Conservation (phyloP, 768 basidiomycete species). For the Coprinopsis cinerea region DNA sequence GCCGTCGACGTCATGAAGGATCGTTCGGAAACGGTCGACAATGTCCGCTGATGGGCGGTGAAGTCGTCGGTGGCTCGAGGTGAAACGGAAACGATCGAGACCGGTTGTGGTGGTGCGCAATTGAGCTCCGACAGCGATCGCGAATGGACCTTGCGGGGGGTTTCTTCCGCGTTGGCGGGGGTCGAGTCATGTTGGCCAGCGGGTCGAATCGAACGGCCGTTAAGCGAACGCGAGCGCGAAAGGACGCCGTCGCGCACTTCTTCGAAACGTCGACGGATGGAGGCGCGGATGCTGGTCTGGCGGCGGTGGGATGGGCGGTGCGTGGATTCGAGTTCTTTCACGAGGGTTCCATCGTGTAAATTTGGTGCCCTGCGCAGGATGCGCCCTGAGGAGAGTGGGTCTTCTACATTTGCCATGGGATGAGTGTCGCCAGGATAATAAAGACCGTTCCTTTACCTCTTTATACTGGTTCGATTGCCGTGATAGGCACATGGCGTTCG, state of each 20-base stretch:
- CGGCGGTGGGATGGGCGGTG: neutral
- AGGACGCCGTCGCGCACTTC: neutral
- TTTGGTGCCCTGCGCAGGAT: constrained; percentile 1
- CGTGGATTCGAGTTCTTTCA: neutral
- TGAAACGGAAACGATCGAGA: neutral
- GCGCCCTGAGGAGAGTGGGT: neutral
- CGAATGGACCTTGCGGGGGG: constrained; percentile 10
- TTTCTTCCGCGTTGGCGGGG: neutral
- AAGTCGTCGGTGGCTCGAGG: neutral
- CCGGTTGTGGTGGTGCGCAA: neutral
- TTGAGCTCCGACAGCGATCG: constrained; percentile 14
- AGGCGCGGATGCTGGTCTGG: neutral
- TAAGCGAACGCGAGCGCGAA: neutral
- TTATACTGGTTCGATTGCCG: neutral
- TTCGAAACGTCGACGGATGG: neutral
- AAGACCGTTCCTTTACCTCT: neutral
- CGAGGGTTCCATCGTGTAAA: neutral
- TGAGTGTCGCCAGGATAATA: neutral
- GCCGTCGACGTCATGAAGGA: constrained; percentile 3
- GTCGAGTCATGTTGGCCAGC: neutral
- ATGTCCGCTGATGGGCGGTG: constrained; percentile 1
- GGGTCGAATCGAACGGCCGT: neutral
- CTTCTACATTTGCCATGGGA: constrained; percentile 5
- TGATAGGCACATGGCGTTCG: neutral
- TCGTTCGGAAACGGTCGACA: constrained; percentile 13